Evolutionary conservation across 371 early-diverging fungal species (phyloP), one percentile per base, ranked within the genome.

Genomic region (Rhizopus sp.): DNA sequence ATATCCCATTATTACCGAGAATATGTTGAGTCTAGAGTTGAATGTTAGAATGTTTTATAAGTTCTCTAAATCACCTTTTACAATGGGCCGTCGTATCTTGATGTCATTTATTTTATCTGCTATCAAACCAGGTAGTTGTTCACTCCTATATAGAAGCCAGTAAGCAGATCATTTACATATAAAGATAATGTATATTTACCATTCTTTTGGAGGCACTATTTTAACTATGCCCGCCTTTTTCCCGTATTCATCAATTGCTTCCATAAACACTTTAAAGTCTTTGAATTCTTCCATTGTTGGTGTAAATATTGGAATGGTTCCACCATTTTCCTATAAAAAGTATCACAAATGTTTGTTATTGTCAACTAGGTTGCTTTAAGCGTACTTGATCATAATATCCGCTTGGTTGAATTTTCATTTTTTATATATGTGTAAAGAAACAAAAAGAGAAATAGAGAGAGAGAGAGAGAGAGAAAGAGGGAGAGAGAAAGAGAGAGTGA

Each of bases 231-330:
- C 96, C 3, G 88, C 85, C 35, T 73, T 70, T 51, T 75, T 66
- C 35, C 94, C 94, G 45, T 84, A 89, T 34, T 76, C 71, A 60
- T 94, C 93, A 55, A 95, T 89, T 9, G 88, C 77, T 30, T 82
- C 69, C 50, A 94, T 83, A 66, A 93, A 92, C 3, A 66, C 63
- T 8, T 81, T 76, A 71, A 98, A 98, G 73, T 95, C 89, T 47
- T 78, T 76, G 70, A 96, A 97, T 77, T 97, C 85, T 15, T 88
- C 90, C 65, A 79, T 69, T n/a, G 88, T 92, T 2, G 98, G 98
- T 50, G 80, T 84, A 69, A 96, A 98, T 34, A 98, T 92, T 1
- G 95, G 96, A 32, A 95, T 85, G 17, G 80, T 80, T 34, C 85
- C 85, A 50, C 71, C 80, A 66, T 75, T 71, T 47, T 60, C 68